Percentiles rank a stretch among this genome's conserved stretches.
phyloP scores from a whole-genome alignment of 1,284 basidiomycete genomes.

The Cutaneotrichosporon cavernicola region DNA sequence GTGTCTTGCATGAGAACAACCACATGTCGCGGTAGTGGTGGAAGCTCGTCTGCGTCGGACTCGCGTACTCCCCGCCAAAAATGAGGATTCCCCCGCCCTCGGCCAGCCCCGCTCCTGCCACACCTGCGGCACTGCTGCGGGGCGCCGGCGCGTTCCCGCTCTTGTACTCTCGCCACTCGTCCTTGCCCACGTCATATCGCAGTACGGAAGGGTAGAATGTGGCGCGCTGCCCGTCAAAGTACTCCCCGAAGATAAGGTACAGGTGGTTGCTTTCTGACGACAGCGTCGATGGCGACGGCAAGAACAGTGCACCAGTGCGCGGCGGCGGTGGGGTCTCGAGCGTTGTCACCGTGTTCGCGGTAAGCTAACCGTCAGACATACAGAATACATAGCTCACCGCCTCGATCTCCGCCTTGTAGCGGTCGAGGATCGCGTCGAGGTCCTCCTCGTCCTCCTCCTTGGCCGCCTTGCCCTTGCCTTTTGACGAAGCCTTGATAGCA shows the following conservation, averaged over 20 bases:
- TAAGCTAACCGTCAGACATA: constrained; percentile 76
- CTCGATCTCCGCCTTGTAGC: constrained; percentile 28
- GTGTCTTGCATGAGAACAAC: constrained; percentile 51
- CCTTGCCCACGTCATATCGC: constrained; percentile 52
- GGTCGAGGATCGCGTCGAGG: constrained; percentile 74
- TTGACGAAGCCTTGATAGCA: constrained; percentile 52
- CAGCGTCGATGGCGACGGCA: constrained; percentile 60
- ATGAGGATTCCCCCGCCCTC: constrained; percentile 80
- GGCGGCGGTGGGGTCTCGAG: constrained; percentile 63
- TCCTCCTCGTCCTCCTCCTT: constrained; percentile 69
- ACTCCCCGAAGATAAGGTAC: constrained; percentile 73
- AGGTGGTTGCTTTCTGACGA: constrained; percentile 67
- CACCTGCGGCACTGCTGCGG: constrained; percentile 77
- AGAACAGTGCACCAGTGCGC: constrained; percentile 75
- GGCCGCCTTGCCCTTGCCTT: constrained; percentile 49
- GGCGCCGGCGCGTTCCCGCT: constrained; percentile 80
- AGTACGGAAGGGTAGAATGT: constrained; percentile 30
- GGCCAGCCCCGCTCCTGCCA: constrained; percentile 60
- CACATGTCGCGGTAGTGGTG: constrained; percentile 83
- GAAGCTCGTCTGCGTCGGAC: constrained; percentile 79
- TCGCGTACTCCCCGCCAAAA: constrained; percentile 87
- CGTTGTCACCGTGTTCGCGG: constrained; percentile 58
- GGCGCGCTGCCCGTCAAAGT: constrained; percentile 77
- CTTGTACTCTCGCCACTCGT: constrained; percentile 82
- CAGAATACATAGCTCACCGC: constrained; percentile 63